Percentiles rank a stretch among this genome's conserved stretches.
These are phyloP conservation scores for Fusarium globosum DNA, from an alignment of 2,329 filamentous ascomycete species.

Conservation along the genomic window DNA sequence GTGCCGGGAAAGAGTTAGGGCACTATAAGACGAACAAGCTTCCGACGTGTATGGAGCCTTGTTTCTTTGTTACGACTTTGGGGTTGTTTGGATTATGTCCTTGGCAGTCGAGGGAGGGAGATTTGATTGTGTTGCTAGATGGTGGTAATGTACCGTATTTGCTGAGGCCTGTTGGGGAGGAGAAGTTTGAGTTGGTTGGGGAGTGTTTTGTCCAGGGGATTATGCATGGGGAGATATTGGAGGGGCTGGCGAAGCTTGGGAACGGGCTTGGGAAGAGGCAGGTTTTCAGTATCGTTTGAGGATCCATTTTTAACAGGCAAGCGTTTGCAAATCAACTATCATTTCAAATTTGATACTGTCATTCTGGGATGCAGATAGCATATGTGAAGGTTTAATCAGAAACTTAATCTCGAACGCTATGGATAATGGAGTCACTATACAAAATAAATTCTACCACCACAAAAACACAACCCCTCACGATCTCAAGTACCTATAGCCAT, in stretches of 20 bases:
- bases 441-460: neutral
- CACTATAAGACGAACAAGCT: conserved; percentile 12
- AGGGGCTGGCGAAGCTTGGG: neutral
- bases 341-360: fast-evolving
- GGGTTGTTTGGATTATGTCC: conserved; percentile 25
- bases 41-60: conserved; percentile 8
- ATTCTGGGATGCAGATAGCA: too few species aligned
- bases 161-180: neutral
- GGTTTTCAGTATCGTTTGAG: conserved; percentile 6
- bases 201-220: conserved; percentile 30
- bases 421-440: neutral
- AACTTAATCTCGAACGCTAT: neutral
- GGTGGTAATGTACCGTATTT: conserved; percentile 32
- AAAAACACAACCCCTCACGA: neutral
- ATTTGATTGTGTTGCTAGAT: conserved; percentile 14
- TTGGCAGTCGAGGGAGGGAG: conserved; percentile 23
- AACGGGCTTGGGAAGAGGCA: neutral
- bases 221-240: conserved; percentile 25
- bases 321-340: fast-evolving
- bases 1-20: fast-evolving
- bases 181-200: conserved; percentile 11
- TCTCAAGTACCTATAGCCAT: conserved; percentile 12
- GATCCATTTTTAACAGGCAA: fast-evolving
- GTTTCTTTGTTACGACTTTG: conserved; percentile 22
- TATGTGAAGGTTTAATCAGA: neutral